These are phyloP conservation scores for Phascolomyces articulosus DNA, from an alignment of 371 early-diverging fungal species.

Conservation along the genomic window DNA sequence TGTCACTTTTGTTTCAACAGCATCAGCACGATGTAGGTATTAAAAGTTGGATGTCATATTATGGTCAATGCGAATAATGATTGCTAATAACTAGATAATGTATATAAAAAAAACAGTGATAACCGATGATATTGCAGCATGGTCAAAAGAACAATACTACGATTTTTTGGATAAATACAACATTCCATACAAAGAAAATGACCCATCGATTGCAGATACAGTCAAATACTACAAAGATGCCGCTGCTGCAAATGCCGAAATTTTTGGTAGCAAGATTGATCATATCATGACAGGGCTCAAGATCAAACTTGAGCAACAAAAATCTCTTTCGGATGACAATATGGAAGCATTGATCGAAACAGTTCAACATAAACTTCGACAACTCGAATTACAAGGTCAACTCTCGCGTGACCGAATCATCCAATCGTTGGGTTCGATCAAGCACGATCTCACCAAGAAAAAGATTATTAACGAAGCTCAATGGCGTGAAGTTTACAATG, in stretches of 20 bases:
- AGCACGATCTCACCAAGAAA: conserved; percentile 31
- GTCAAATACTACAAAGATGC: conserved; percentile 40
- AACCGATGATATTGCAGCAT: conserved; percentile 23
- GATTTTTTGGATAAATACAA: conserved; percentile 40
- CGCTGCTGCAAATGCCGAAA: conserved; percentile 30
- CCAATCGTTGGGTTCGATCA: conserved; percentile 31
- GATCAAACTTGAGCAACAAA: conserved; percentile 33
- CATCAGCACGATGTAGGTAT: conserved; percentile 7
- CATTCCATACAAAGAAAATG: conserved; percentile 32
- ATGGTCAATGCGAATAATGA: neutral
- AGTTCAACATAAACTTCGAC: conserved; percentile 37
- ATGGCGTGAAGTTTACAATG: conserved; percentile 40
- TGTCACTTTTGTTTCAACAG: neutral
- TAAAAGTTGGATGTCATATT: neutral
- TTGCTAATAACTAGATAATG: neutral
- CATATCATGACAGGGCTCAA: conserved; percentile 32
- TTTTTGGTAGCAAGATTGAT: conserved; percentile 36
- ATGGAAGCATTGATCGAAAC: conserved; percentile 24
- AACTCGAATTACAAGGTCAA: conserved; percentile 40
- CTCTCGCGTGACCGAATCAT: conserved; percentile 42
- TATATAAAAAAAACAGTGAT: neutral
- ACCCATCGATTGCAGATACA: conserved; percentile 25
- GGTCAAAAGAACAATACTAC: conserved; percentile 36
- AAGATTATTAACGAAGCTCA: conserved; percentile 40
- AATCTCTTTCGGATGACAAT: conserved; percentile 27